Evolutionary conservation across 2,329 filamentous ascomycete species (phyloP), one percentile per base, ranked within the genome.

Genomic region (Colletotrichum sp.): DNA sequence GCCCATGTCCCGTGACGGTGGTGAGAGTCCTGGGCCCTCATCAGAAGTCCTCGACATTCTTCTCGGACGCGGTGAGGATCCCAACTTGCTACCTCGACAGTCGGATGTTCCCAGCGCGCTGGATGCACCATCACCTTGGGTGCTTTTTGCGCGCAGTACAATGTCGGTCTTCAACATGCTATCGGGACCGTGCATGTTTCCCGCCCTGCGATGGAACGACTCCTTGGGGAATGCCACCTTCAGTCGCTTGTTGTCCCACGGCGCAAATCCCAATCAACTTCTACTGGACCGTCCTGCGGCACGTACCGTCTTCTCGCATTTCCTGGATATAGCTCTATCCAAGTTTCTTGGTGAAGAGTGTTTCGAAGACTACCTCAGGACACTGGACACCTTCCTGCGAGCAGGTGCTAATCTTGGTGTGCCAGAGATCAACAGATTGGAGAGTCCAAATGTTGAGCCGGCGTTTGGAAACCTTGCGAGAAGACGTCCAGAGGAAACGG

Each of bases 381-480:
- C 55, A 1, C 25, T 59, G 8, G 25, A 59, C 4, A 7, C 13
- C 5, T 59, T 59, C 55, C 9, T 59, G 27, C 55, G 8, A 12
- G 55, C 55, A 4, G 55, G 55, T 28, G 55, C 55, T 0, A 59
- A 15, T 28, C 25, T 59, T 7, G 22, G 22, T 11, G 25, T 59
- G 5, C 55, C 55, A 27, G 13, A 59, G 13, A 25, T 59, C 27
- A 19, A 25, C 13, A 28, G 25, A 8, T 27, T 27, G 55, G 25
- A 27, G 13, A 19, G 27, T 8, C 55, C 15, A 0, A 0, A 28
- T 9, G 25, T 4, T 28, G 4, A 13, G 27, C 22, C 55, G 1
- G 55, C 55, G 1, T 59, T 28, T 27, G 55, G 25, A 0, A 59
- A 59, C 9, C 55, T 59, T 59, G 25, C 55, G 3, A 59, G 55